Evolutionary conservation across 176 grass and related monocot species (phyloP), one percentile per base, ranked within the genome.

Genomic region (Carex parvula): DNA sequence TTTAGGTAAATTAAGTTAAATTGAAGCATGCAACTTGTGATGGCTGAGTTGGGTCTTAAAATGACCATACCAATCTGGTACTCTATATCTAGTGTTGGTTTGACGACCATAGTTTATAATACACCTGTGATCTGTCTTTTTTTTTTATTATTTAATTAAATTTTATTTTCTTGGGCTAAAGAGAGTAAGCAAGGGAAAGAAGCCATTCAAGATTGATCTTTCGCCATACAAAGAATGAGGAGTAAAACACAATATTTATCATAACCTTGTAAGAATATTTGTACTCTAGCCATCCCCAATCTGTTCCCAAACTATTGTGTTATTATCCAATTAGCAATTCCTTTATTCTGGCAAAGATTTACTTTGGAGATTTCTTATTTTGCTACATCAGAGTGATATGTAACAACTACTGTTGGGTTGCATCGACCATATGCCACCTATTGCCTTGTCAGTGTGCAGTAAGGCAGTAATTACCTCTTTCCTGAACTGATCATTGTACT

Each of bases 181-280:
- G 94, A 76, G 83, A 64, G 88, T 91, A 56, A 94, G 80, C 18
- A 97, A 94, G 84, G 94, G 94, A 68, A 97, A 91, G 87, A 91
- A 88, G 59, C 79, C 84, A 4, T 83, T 92, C 84, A 87, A 92
- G 64, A 94, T 97, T 8, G 89, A 97, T 81, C 87, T 97, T 63
- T 92, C 90, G 12, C 92, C 88, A 5, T 88, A 87, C 81, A 52
- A 83, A 0, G 83, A 90, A 56, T 97, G 56, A 90, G 55, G 8
- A 66, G 24, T 64, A 32, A 79, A 55, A 48, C 52, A 54, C 20
- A 29, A 64, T 32, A 20, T 64, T 26, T 26, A 64, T 30, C 62
- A 7, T 0, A 13, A 68, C 30, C 32, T 37, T 37, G 13, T 24
- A 63, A 63, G 1, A 37, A 37, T 67, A 22, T 4, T 4, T 46